Evolutionary conservation across 371 early-diverging fungal species (phyloP), one percentile per base, ranked within the genome.

Genomic region (Mucor racemosus): DNA sequence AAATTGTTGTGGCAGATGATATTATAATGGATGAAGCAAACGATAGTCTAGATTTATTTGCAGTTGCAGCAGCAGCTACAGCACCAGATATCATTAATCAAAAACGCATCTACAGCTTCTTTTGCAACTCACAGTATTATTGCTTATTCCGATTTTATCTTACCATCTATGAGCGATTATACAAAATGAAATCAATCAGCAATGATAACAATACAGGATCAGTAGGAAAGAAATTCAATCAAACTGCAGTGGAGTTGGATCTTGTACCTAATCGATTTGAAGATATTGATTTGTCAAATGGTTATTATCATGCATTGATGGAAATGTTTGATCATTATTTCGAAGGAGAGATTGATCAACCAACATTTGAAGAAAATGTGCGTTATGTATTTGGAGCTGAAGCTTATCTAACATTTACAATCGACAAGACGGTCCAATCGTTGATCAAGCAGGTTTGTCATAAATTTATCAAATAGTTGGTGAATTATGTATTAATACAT

Each of bases 281-380:
- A 60, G 90, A 89, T 48, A 69, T 86, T 35, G 83, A 84, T 62
- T 57, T 78, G 33, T 80, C 79, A 9, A 75, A 77, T 64, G 72
- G 84, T 1, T 91, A 88, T 53, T 96, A 93, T 75, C 44, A 72
- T 44, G 85, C 89, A 17, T 77, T 96, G 33, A 71, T 95, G 36
- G 85, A 87, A 41, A 67, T 91, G 21, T 84, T 94, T 14, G 83
- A 84, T 70, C 86, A 86, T 54, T 88, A 92, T 57, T 74, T 96
- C 71, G 87, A 85, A 65, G 90, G 88, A 39, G 91, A 93, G 35
- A 78, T 96, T 58, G 98, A 99, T 31, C 71, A 81, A 36, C 72
- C 75, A 36, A 79, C 79, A 40, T 99, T 91, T 87, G 99, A 99
- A 69, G 99, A 99, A 62, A 78, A 86, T 39, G 74, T 91, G 41